phyloP scores from a whole-genome alignment of 2,329 filamentous ascomycete species.

The Eutypella sp. region DNA sequence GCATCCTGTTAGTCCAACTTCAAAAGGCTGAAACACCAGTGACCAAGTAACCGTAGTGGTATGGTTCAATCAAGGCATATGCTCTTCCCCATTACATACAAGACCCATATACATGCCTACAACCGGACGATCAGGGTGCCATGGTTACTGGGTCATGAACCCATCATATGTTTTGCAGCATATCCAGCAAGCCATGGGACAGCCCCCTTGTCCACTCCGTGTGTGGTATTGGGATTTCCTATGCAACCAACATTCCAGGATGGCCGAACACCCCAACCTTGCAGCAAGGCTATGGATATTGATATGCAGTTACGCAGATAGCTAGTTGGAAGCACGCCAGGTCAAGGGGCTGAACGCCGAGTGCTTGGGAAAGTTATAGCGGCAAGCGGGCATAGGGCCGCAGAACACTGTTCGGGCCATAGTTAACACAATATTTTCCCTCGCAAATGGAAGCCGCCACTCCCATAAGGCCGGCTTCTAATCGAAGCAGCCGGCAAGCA shows the following conservation, averaged over 20 bases:
- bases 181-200: constrained; percentile 15
- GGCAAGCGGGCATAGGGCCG: not conserved
- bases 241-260: not conserved
- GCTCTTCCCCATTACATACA: constrained; percentile 6
- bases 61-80: constrained; percentile 8
- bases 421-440: no score
- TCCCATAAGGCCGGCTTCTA: not conserved
- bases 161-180: constrained; percentile 15
- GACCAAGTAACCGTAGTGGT: not conserved
- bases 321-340: not conserved
- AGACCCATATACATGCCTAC: constrained; percentile 6
- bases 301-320: not conserved
- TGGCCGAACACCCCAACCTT: constrained; percentile 3
- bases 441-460: not conserved
- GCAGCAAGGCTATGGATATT: constrained; percentile 8
- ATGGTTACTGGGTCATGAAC: constrained; percentile 11
- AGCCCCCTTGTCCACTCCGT: constrained; percentile 4
- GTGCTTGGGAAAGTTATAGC: not conserved
- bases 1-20: not conserved
- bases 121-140: constrained; percentile 10
- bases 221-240: constrained; percentile 2
- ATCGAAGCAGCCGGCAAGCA: not conserved
- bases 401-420: no score
- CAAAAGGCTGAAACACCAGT: not conserved
- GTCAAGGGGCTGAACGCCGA: not conserved